Evolutionary conservation across 164 flowering plant genomes (phyloP).

Genomic region (Berberis vulgaris): DNA sequence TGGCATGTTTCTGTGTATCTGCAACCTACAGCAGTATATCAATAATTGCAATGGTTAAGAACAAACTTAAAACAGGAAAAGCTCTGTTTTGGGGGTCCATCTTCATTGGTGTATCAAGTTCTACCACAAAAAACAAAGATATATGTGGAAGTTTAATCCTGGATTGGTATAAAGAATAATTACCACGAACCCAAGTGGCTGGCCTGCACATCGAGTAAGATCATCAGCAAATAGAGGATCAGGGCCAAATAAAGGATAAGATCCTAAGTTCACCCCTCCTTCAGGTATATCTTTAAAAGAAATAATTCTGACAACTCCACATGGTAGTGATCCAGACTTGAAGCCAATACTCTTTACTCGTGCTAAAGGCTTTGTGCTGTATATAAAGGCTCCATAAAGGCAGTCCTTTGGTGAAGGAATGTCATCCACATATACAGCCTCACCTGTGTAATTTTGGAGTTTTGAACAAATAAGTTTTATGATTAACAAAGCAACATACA

Average conservation of each 20-base stretch:
- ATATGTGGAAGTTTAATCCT: too few species aligned
- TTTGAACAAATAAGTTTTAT: not conserved
- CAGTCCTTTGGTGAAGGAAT: constrained; percentile 82
- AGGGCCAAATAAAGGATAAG: constrained; percentile 36
- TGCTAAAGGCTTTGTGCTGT: constrained; percentile 71
- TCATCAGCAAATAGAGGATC: constrained; percentile 78
- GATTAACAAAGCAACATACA: too few species aligned
- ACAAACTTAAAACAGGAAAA: not conserved
- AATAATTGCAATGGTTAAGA: not conserved
- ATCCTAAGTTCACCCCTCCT: constrained; percentile 61
- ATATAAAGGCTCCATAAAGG: constrained; percentile 76
- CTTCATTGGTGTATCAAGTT: too few species aligned
- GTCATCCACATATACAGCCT: constrained; percentile 90
- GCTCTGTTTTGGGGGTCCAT: not conserved
- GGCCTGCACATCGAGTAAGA: constrained; percentile 55
- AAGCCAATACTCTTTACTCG: constrained; percentile 44
- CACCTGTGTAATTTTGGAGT: constrained; percentile 43
- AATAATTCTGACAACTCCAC: constrained; percentile 32
- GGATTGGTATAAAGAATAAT: not conserved
- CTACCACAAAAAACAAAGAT: too few species aligned
- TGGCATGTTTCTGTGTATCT: constrained; percentile 74
- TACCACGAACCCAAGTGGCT: constrained; percentile 76
- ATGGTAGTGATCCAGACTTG: constrained; percentile 25
- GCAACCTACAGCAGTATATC: constrained; percentile 45
- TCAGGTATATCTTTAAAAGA: constrained; percentile 18